phyloP scores from a whole-genome alignment of 176 grass and related monocot species.

The Oryza brachyantha region DNA sequence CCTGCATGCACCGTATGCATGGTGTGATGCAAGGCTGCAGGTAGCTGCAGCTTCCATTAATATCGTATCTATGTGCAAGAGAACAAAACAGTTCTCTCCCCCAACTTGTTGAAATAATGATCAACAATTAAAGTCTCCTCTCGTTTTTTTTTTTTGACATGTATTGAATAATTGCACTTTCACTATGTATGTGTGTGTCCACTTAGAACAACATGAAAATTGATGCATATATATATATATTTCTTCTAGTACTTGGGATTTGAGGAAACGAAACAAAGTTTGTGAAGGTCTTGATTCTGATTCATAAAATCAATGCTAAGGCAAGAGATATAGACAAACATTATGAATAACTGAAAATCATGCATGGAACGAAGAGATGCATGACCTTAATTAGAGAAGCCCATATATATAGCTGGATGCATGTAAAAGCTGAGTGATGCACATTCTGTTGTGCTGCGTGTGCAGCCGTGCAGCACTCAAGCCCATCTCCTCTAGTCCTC shows the following conservation, averaged over 20 bases:
- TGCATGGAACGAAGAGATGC: not conserved
- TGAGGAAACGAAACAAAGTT: not conserved
- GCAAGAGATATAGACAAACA: not conserved
- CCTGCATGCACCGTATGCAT: constrained; percentile 1
- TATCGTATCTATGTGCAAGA: constrained; percentile 13
- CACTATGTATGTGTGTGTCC: not conserved
- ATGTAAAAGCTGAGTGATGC: constrained; percentile 14
- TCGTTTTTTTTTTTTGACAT: not conserved
- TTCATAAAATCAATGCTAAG: constrained; percentile 23
- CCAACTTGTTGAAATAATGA: constrained; percentile 10
- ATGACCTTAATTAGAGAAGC: constrained; percentile 1
- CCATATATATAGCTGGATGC: not conserved
- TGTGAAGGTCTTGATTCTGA: not conserved
- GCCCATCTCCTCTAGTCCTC: not conserved
- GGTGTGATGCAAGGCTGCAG: constrained; percentile 22
- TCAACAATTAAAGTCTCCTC: not conserved
- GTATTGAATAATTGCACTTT: not conserved
- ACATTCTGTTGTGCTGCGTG: constrained; percentile 4
- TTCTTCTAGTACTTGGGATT: constrained; percentile 30
- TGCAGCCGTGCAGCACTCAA: constrained; percentile 13
- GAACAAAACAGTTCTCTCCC: constrained; percentile 25
- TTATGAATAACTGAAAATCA: not conserved
- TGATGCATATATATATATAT: constrained; percentile 16
- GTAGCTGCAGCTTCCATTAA: constrained; percentile 16
- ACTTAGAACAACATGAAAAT: constrained; percentile 17